A percentile compares a stretch with the other conserved stretches of the same genome.
phyloP scores from a whole-genome alignment of 148 eudicot species.

The Pouteria glomerata region DNA sequence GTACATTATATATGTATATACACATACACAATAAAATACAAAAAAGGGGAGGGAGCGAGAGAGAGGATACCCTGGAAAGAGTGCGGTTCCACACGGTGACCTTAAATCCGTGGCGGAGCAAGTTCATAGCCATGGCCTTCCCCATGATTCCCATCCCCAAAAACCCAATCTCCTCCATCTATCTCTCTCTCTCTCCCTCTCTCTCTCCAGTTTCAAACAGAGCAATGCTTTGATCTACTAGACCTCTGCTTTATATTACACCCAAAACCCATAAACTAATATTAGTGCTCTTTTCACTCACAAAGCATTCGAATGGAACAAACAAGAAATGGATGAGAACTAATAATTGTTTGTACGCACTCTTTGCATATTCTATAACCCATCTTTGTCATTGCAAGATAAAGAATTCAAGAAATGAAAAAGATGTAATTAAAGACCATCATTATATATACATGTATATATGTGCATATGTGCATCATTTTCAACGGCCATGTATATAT shows the following conservation, averaged over 20 bases:
- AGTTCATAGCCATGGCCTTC: slow-evolving; percentile 87
- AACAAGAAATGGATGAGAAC: neutral
- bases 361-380: neutral
- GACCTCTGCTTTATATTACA: neutral
- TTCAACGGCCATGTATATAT: neutral
- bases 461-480: too few species aligned
- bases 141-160: slow-evolving; percentile 95
- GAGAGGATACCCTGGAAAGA: slow-evolving; percentile 61
- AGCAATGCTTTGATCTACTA: neutral
- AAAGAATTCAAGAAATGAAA: neutral
- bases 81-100: slow-evolving; percentile 98
- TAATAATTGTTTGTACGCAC: neutral
- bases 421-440: too few species aligned
- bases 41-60: neutral
- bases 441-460: too few species aligned
- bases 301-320: neutral
- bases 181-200: slow-evolving; percentile 7
- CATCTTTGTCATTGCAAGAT: neutral
- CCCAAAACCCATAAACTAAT: neutral
- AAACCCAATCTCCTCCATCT: slow-evolving; percentile 81
- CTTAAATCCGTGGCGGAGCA: slow-evolving; percentile 73
- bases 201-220: neutral
- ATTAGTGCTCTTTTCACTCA: slow-evolving; percentile 1
- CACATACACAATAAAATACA: too few species aligned
- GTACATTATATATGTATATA: too few species aligned